Evolutionary conservation across 768 basidiomycete genomes (phyloP).

Genomic region (Tylopilus sp.): DNA sequence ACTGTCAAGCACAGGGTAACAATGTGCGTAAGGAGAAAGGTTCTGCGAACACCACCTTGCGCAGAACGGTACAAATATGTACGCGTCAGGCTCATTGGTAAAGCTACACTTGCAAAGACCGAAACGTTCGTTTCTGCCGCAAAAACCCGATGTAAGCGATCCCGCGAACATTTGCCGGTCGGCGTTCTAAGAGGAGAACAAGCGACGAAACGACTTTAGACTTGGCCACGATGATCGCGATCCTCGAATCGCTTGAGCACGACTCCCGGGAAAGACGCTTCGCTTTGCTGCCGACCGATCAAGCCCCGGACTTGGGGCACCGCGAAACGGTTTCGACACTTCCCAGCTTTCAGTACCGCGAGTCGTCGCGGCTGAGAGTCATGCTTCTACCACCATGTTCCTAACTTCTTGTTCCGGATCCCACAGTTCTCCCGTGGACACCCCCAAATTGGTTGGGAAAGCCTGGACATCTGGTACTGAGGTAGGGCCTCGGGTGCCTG

Average conservation of each 20-base stretch:
- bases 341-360: not conserved
- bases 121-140: not conserved
- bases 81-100: not conserved
- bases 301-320: not conserved
- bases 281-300: constrained; percentile 26
- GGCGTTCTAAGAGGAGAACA: constrained; percentile 18
- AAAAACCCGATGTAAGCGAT: constrained; percentile 21
- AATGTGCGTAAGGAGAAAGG: not conserved
- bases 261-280: constrained; percentile 17
- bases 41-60: not conserved
- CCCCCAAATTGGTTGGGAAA: not conserved
- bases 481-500: constrained; percentile 22
- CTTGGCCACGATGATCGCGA: constrained; percentile 25
- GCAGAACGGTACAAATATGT: not conserved
- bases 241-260: constrained; percentile 29
- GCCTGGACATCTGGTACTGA: constrained; percentile 8
- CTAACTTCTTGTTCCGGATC: not conserved
- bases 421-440: not conserved
- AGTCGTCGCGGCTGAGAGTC: not conserved
- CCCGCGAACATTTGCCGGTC: constrained; percentile 32
- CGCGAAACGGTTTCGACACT: not conserved
- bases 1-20: constrained; percentile 2
- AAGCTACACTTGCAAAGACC: not conserved
- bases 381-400: not conserved
- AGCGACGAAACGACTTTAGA: constrained; percentile 29